These are phyloP conservation scores for Barnettozyma vustinii DNA, from an alignment of 805 yeast species.

Conservation along the genomic window DNA sequence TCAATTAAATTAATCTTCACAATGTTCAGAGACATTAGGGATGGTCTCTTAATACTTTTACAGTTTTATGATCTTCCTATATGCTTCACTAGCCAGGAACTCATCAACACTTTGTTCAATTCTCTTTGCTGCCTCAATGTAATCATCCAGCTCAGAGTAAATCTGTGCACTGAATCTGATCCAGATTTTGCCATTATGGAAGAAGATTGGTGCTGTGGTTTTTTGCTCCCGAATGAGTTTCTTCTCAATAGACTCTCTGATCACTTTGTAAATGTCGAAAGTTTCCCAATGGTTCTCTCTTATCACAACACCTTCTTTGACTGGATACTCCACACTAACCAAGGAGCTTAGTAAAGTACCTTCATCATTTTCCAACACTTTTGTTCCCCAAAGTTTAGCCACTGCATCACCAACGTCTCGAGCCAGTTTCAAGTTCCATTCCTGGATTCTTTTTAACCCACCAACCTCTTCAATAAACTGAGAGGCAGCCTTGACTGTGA, in stretches of 20 bases:
- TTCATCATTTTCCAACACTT: neutral
- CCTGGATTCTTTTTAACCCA: neutral
- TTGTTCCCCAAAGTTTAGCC: neutral
- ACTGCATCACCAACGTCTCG: neutral
- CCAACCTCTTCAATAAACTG: neutral
- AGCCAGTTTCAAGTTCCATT: neutral
- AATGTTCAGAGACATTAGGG: too few species aligned
- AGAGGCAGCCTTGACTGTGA: neutral
- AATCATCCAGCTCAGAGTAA: conserved; percentile 47
- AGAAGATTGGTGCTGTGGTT: conserved; percentile 43
- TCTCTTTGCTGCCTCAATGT: neutral
- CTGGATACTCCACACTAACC: neutral
- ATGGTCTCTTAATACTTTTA: too few species aligned
- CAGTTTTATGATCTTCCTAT: neutral
- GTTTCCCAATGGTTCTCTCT: neutral
- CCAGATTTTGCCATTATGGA: conserved; percentile 37
- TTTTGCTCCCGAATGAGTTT: conserved; percentile 30
- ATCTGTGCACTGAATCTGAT: conserved; percentile 56
- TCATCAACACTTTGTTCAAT: neutral
- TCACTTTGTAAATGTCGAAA: neutral
- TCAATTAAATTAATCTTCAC: too few species aligned
- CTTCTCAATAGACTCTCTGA: neutral
- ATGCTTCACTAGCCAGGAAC: neutral
- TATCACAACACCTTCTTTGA: neutral
- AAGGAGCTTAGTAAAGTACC: neutral